Evolutionary conservation across 768 basidiomycete genomes (phyloP).

Genomic region (Candolleomyces eurysporus): DNA sequence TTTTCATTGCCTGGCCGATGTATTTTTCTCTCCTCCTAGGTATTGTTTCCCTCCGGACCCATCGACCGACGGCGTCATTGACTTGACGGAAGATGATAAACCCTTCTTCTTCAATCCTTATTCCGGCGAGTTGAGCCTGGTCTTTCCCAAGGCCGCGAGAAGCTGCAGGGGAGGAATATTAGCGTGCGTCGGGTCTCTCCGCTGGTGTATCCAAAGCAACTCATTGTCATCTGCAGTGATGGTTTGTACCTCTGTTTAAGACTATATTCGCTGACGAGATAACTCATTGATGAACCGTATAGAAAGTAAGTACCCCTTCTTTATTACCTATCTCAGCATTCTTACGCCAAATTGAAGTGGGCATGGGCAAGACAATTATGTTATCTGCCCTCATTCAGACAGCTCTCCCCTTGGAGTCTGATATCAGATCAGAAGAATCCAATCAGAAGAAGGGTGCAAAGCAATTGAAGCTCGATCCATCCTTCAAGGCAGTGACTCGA

Average conservation of each 20-base stretch:
- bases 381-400: slow-evolving; percentile 86
- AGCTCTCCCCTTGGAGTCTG: slow-evolving; percentile 51
- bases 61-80: slow-evolving; percentile 49
- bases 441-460: slow-evolving; percentile 38
- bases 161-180: slow-evolving; percentile 85
- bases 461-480: slow-evolving; percentile 60
- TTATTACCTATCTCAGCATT: slow-evolving; percentile 2
- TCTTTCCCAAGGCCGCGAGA: slow-evolving; percentile 78
- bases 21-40: slow-evolving; percentile 35
- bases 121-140: slow-evolving; percentile 83
- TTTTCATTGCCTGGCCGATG: not conserved
- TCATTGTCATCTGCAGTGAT: slow-evolving; percentile 25
- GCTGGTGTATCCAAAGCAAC: not conserved
- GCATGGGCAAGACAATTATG: slow-evolving; percentile 97
- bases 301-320: slow-evolving; percentile 47
- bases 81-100: slow-evolving; percentile 76
- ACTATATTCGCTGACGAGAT: not conserved
- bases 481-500: slow-evolving; percentile 51
- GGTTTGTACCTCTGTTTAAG: slow-evolving; percentile 26
- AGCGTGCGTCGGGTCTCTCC: slow-evolving; percentile 52
- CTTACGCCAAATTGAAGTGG: slow-evolving; percentile 51
- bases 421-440: slow-evolving; percentile 24
- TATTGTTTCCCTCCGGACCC: slow-evolving; percentile 72
- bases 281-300: not conserved
- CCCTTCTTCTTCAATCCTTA: slow-evolving; percentile 89